Evolutionary conservation across 164 flowering plant genomes (phyloP).

Genomic region (Dillenia suffruticosa): DNA sequence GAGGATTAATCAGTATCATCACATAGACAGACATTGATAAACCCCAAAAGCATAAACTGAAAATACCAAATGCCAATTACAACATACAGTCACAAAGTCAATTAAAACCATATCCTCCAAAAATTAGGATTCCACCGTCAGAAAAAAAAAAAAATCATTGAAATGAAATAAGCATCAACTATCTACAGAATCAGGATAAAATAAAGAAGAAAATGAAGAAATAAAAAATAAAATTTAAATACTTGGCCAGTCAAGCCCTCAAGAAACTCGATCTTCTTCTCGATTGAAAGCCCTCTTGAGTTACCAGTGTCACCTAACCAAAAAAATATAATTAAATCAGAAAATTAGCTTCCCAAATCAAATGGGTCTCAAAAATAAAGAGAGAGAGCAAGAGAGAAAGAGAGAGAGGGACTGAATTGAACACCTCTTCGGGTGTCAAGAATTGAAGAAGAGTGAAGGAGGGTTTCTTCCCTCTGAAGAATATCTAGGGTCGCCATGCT

Average conservation of each 20-base stretch:
- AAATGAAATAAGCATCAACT: too few relatives aligned
- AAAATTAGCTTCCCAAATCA: not conserved
- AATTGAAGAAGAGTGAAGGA: slow-evolving; percentile 28
- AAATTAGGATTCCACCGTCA: too few relatives aligned
- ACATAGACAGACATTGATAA: not conserved
- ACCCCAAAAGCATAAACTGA: not conserved
- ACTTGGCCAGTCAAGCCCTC: slow-evolving; percentile 52
- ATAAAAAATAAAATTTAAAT: not conserved
- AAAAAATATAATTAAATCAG: not conserved
- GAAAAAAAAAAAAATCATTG: not conserved
- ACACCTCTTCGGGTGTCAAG: slow-evolving; percentile 35
- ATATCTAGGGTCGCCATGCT: slow-evolving; percentile 48
- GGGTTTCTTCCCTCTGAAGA: slow-evolving; percentile 31
- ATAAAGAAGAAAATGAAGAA: not conserved
- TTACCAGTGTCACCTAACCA: slow-evolving; percentile 30
- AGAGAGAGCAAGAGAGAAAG: not conserved
- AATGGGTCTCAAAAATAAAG: slow-evolving; percentile 3
- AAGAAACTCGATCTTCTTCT: slow-evolving; percentile 77
- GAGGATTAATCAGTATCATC: not conserved
- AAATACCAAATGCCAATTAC: not conserved
- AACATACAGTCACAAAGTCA: not conserved
- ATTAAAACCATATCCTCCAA: slow-evolving; percentile 3
- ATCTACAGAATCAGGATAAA: not conserved
- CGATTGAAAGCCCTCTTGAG: slow-evolving; percentile 50
- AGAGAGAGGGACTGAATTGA: not conserved